These are phyloP conservation scores for Pseudonectria foliicola DNA, from an alignment of 2,329 filamentous ascomycete species.

Conservation along the genomic window DNA sequence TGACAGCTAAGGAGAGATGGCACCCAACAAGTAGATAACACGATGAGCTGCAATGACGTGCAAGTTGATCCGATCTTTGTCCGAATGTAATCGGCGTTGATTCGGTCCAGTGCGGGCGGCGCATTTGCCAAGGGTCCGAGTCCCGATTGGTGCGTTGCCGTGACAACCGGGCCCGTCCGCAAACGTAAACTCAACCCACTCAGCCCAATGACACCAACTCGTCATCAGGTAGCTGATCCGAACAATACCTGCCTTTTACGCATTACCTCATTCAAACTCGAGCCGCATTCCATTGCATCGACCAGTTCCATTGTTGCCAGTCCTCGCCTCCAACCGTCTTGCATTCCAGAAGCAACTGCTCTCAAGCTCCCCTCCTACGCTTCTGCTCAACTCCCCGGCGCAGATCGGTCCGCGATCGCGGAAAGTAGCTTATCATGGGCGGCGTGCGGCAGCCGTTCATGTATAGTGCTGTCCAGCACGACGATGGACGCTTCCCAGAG, in stretches of 20 bases:
- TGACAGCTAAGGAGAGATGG: too few species aligned
- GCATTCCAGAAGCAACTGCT: too few species aligned
- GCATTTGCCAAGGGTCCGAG: slow-evolving; percentile 2
- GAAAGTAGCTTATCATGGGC: too few species aligned
- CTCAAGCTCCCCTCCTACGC: too few species aligned
- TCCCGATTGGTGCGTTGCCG: slow-evolving; percentile 13
- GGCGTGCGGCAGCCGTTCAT: slow-evolving; percentile 54
- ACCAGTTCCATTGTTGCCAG: background rate
- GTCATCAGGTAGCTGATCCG: background rate
- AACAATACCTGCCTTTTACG: background rate
- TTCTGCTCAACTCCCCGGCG: too few species aligned
- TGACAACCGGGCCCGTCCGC: slow-evolving; percentile 15
- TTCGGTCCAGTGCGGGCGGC: too few species aligned
- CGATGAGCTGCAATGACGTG: background rate
- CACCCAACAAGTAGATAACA: background rate
- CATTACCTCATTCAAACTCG: background rate
- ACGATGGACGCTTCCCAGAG: slow-evolving; percentile 47
- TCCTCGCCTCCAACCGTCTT: too few species aligned
- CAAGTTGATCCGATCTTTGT: slow-evolving; percentile 1
- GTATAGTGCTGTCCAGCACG: slow-evolving; percentile 51
- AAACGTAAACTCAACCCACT: slow-evolving; percentile 3
- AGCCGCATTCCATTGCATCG: background rate
- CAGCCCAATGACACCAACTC: too few species aligned
- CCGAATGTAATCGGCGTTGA: slow-evolving; percentile 1
- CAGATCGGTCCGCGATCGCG: too few species aligned